Evolutionary conservation across 2,329 filamentous ascomycete genomes (phyloP).

Genomic region (Arthrobotrys sphaeroides): DNA sequence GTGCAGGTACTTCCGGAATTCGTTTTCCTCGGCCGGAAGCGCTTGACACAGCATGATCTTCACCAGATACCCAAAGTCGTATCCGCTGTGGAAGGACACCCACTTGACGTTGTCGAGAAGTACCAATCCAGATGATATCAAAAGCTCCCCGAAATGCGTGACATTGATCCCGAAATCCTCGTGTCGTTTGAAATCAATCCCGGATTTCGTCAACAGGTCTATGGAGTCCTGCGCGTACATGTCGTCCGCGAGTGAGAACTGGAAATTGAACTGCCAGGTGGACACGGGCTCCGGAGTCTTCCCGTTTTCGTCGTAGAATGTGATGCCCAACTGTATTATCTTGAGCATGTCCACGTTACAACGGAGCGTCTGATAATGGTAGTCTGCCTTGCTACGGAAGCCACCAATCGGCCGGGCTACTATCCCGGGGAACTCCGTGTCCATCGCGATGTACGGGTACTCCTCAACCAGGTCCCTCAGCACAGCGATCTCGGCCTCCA

Average conservation of each 20-base stretch:
- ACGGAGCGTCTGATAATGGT: slow-evolving; percentile 96
- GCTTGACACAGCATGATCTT: slow-evolving; percentile 87
- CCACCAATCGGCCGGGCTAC: slow-evolving; percentile 94
- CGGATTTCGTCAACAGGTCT: slow-evolving; percentile 85
- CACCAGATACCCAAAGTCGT: slow-evolving; percentile 96
- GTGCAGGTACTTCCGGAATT: slow-evolving; percentile 88
- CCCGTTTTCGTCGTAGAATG: slow-evolving; percentile 88
- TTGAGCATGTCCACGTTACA: slow-evolving; percentile 98
- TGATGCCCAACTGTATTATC: slow-evolving; percentile 95
- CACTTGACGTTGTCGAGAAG: slow-evolving; percentile 88
- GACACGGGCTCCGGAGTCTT: slow-evolving; percentile 75
- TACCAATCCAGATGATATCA: slow-evolving; percentile 91
- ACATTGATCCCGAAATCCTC: slow-evolving; percentile 91
- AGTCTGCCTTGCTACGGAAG: slow-evolving; percentile 94
- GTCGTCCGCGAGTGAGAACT: slow-evolving; percentile 90
- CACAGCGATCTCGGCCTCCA: slow-evolving; percentile 88
- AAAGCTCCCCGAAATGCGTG: slow-evolving; percentile 82
- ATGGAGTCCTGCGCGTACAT: slow-evolving; percentile 99
- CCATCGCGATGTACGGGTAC: slow-evolving; percentile 98
- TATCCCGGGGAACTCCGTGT: slow-evolving; percentile 98
- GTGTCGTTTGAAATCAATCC: slow-evolving; percentile 88
- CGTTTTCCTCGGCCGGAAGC: slow-evolving; percentile 85
- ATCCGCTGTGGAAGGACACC: slow-evolving; percentile 97
- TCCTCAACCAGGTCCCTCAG: slow-evolving; percentile 84
- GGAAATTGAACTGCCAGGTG: slow-evolving; percentile 99